Evolutionary conservation across 495 filamentous ascomycete genomes (phyloP).

Genomic region (Lophiotrema nucula): DNA sequence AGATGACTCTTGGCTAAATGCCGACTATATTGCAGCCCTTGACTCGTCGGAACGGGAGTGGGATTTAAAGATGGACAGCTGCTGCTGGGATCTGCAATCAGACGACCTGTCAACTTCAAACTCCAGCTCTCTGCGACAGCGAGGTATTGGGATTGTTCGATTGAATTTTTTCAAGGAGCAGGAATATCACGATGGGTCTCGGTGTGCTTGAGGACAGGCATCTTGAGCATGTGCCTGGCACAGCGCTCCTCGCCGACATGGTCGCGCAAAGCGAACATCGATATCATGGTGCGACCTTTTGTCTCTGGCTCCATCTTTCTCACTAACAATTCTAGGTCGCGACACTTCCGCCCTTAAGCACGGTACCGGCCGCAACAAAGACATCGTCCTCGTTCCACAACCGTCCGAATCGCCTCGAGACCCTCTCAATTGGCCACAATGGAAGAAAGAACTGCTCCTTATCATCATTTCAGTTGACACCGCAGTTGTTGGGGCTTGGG

Average conservation of each 20-base stretch:
- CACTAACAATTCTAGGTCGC: conserved; percentile 26
- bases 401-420: conserved; percentile 49
- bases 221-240: conserved; percentile 26
- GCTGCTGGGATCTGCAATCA: not conserved
- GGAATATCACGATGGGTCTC: conserved; percentile 19
- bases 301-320: not conserved
- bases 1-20: conserved; percentile 15
- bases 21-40: not conserved
- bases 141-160: not conserved
- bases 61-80: not conserved
- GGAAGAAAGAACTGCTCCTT: conserved; percentile 46
- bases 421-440: conserved; percentile 50
- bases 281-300: conserved; percentile 18
- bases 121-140: not conserved
- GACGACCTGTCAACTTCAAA: not conserved
- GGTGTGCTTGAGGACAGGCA: conserved; percentile 22
- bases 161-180: not conserved
- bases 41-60: not conserved
- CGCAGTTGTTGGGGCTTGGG: conserved; percentile 44
- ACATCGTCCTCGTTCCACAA: conserved; percentile 52
- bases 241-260: conserved; percentile 32
- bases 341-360: conserved; percentile 46
- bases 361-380: conserved; percentile 34
- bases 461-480: conserved; percentile 41
- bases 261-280: conserved; percentile 2